These are phyloP conservation scores for Fraxinus angustifolia DNA, from an alignment of 305 asterid species.

Conservation along the genomic window DNA sequence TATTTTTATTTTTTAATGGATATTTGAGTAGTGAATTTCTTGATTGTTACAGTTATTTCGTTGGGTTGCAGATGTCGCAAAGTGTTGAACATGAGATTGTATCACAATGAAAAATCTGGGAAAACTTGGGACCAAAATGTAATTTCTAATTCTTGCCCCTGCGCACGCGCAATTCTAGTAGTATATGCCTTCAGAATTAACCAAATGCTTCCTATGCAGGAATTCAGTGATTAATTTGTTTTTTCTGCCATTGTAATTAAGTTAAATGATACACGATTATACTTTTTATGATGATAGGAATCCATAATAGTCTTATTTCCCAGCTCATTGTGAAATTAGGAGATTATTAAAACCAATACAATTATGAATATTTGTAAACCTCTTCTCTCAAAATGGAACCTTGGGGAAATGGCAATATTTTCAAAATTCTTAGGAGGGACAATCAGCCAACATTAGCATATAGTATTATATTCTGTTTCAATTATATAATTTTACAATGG, in stretches of 20 bases:
- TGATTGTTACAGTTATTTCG: slow-evolving; percentile 20
- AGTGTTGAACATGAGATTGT: slow-evolving; percentile 92
- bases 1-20: background rate
- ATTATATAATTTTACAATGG: background rate
- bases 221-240: background rate
- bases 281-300: background rate
- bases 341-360: background rate
- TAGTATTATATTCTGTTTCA: background rate
- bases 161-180: background rate
- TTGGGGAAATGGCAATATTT: background rate
- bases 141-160: slow-evolving; percentile 25
- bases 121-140: slow-evolving; percentile 88
- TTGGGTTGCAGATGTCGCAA: slow-evolving; percentile 75
- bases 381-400: background rate
- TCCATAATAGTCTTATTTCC: background rate
- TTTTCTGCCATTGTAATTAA: background rate
- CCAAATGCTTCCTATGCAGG: background rate
- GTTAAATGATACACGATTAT: background rate
- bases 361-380: background rate
- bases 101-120: slow-evolving; percentile 64
- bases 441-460: background rate
- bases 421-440: background rate
- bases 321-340: background rate
- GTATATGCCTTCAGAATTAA: background rate
- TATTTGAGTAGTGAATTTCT: background rate